Conservation (phyloP, 1,139 yeast genomes). For the Sugiyamaella castrensis region DNA sequence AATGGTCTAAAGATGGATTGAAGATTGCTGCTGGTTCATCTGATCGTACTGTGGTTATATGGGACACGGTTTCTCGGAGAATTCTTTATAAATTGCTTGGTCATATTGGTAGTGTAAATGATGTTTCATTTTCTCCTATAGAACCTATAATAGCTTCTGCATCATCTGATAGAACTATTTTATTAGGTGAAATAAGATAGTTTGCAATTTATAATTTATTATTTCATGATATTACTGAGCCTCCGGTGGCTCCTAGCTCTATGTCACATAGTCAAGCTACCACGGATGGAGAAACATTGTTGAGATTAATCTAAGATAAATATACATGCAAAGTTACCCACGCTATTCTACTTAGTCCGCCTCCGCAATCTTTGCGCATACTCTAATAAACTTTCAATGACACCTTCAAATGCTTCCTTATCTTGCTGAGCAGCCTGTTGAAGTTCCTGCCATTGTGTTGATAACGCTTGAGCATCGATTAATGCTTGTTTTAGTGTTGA, state of each 20-base stretch:
- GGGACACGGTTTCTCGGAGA: constrained; percentile 57
- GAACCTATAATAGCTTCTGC: constrained; percentile 27
- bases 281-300: too few species aligned
- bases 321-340: too few species aligned
- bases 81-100: constrained; percentile 48
- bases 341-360: constrained; percentile 8
- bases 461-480: constrained; percentile 38
- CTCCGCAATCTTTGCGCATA: constrained; percentile 50
- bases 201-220: too few species aligned
- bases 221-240: too few species aligned
- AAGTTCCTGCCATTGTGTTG: constrained; percentile 51
- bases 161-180: constrained; percentile 31
- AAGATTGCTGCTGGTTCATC: constrained; percentile 58
- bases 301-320: too few species aligned
- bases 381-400: constrained; percentile 68
- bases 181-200: constrained; percentile 25
- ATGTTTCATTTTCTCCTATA: constrained; percentile 46
- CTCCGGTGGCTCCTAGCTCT: too few species aligned
- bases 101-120: constrained; percentile 61
- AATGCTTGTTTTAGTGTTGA: constrained; percentile 31
- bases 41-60: constrained; percentile 55
- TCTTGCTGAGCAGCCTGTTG: constrained; percentile 47
- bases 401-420: constrained; percentile 63
- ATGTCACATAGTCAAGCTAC: too few species aligned
- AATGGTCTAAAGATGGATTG: constrained; percentile 43